Evolutionary conservation across 2,329 filamentous ascomycete genomes (phyloP), one percentile per base, ranked within the genome.

Genomic region (Fusarium sp.): DNA sequence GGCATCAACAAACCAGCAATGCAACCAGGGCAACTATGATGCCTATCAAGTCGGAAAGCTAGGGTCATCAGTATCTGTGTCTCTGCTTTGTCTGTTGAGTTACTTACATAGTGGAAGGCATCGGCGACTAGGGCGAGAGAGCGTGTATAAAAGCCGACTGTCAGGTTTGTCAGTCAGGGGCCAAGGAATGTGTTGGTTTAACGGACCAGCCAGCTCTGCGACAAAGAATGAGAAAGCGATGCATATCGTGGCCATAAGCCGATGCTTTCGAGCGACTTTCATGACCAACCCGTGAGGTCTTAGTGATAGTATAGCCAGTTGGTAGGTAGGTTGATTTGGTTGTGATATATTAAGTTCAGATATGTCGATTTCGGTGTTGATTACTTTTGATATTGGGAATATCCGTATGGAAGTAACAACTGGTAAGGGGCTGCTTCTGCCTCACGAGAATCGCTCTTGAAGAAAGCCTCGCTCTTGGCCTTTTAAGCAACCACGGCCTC

Each of bases 91-190:
- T 22, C 2, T 6, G 1, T 10, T 31, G 9, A 6, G 7, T 6
- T 22, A 1, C 37, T n/a, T 39, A 78, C 88, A 79, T 94, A 94
- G 80, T 95, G 93, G 76, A 95, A 95, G 1, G 94, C 92, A 85
- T 95, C 93, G 31, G 93, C 93, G 29, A 95, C 85, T 3, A 95
- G 85, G 1, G 92, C 92, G 13, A 95, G 85, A 1, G 93, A 95
- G 62, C 87, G 86, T 2, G 93, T 95, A 69, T 90, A 91, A 76
- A 94, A 92, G 3, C 92, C 92, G 68, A 92, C 89, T 90, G 27
- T 29, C 20, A 4, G 33, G 35, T 31, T 5, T 24, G 31, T 75
- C 63, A 71, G 39, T 27, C 11, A 27, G 13, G 5, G 33, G 5
- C 6, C 50, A n/a, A 1, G 20, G 18, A 9, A 16, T 7, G 13